These are phyloP conservation scores for Posidonia australis DNA, from an alignment of 106 monocot genomes.

Conservation along the genomic window DNA sequence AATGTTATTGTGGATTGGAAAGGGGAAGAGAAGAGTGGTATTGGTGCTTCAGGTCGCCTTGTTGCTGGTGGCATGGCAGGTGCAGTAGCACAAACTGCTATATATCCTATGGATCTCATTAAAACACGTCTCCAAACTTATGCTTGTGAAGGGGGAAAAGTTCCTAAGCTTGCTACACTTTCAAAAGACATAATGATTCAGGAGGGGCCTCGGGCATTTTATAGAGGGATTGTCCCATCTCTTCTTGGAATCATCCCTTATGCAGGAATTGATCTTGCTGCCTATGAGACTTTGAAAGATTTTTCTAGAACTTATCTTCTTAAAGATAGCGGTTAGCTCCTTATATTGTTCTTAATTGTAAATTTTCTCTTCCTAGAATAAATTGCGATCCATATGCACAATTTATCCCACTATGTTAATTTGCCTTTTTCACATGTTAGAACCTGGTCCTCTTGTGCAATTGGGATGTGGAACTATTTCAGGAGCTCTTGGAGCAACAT, in stretches of 20 bases:
- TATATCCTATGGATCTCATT: conserved; percentile 94
- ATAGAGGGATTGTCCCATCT: conserved; percentile 73
- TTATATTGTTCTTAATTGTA: background rate
- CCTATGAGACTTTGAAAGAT: conserved; percentile 93
- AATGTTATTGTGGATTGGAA: conserved; percentile 37
- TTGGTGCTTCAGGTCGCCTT: conserved; percentile 60
- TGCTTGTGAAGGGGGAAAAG: conserved; percentile 39
- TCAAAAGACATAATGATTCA: conserved; percentile 76
- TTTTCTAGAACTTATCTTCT: conserved; percentile 63
- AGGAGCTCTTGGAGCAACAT: conserved; percentile 81
- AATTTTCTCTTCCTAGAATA: background rate
- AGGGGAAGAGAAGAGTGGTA: conserved; percentile 61
- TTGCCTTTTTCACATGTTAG: conserved; percentile 19
- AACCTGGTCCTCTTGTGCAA: conserved; percentile 81
- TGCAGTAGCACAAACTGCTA: conserved; percentile 79
- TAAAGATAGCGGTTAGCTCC: conserved; percentile 51
- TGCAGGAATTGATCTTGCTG: conserved; percentile 92
- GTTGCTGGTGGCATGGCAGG: conserved; percentile 86
- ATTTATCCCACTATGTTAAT: background rate
- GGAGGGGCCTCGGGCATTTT: conserved; percentile 87
- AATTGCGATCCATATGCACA: background rate
- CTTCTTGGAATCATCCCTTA: conserved; percentile 87
- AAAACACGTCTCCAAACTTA: conserved; percentile 78
- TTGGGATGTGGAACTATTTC: conserved; percentile 90
- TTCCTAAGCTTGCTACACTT: conserved; percentile 44